Conservation (phyloP, 768 basidiomycete genomes). For the Mycena venus region DNA sequence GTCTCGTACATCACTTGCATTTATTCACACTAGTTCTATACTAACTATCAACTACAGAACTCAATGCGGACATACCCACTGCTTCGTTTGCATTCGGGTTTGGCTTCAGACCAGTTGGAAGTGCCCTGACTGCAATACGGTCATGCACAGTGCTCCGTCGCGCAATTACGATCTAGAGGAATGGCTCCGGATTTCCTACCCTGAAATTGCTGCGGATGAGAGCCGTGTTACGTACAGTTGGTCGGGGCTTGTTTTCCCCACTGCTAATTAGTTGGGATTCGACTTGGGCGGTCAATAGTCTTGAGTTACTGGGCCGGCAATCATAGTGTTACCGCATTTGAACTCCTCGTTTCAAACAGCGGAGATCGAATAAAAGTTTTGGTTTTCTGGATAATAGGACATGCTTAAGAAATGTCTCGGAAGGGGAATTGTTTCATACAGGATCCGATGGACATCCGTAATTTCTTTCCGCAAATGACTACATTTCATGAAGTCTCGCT, state of each 20-base stretch:
- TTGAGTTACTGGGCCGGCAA: background rate
- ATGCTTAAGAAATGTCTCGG: background rate
- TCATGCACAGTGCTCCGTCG: background rate
- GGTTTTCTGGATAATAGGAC: background rate
- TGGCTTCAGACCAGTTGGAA: too few species aligned
- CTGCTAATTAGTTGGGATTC: background rate
- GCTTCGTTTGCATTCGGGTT: too few species aligned
- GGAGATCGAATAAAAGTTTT: background rate
- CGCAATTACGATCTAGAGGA: background rate
- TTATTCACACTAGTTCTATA: background rate
- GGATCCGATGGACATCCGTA: too few species aligned
- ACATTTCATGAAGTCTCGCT: too few species aligned
- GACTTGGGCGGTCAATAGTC: too few species aligned
- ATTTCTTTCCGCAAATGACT: too few species aligned
- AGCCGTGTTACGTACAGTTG: background rate
- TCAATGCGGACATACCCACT: background rate
- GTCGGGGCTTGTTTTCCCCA: background rate
- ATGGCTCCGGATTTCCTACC: background rate
- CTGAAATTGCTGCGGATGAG: background rate
- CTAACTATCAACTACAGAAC: background rate
- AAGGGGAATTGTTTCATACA: background rate
- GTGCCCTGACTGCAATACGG: background rate
- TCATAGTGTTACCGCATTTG: too few species aligned
- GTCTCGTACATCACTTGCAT: background rate
- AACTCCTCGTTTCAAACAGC: background rate